phyloP scores from a whole-genome alignment of 768 basidiomycete genomes.

The Pisolithus marmoratus region DNA sequence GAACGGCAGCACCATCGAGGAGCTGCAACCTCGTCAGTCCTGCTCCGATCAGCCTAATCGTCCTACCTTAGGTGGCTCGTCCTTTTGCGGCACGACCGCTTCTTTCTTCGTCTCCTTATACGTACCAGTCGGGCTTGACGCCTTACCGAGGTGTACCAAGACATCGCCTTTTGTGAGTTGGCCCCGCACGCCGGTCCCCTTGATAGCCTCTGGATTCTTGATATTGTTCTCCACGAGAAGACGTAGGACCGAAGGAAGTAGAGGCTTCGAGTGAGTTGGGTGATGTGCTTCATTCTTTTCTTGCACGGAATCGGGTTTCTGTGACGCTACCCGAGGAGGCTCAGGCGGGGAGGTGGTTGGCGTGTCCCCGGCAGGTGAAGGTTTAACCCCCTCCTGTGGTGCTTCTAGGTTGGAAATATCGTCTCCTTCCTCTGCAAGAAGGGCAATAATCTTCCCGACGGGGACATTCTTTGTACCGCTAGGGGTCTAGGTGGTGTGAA shows the following conservation, averaged over 20 bases:
- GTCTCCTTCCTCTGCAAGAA: conserved; percentile 95
- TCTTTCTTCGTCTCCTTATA: conserved; percentile 44
- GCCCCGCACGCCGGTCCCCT: conserved; percentile 85
- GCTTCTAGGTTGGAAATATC: conserved; percentile 80
- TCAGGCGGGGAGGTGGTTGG: conserved; percentile 15
- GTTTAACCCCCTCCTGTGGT: conserved; percentile 38
- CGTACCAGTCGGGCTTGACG: conserved; percentile 71
- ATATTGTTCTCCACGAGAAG: conserved; percentile 58
- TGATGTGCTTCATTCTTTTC: conserved; percentile 31
- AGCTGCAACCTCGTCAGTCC: conserved; percentile 25
- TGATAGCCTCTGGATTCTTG: conserved; percentile 58
- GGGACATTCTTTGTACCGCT: conserved; percentile 82
- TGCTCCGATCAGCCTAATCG: neutral
- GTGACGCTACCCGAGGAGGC: conserved; percentile 12
- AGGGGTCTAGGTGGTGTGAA: conserved; percentile 38
- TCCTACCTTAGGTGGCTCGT: conserved; percentile 36
- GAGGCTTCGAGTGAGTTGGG: conserved; percentile 53
- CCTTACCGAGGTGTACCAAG: conserved; percentile 77
- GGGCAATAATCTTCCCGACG: conserved; percentile 85
- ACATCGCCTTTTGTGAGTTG: conserved; percentile 98
- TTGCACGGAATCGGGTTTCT: conserved; percentile 17
- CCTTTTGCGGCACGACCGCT: conserved; percentile 24
- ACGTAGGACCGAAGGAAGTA: conserved; percentile 89
- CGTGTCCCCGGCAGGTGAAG: conserved; percentile 17
- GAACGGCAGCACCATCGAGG: conserved; percentile 60